Base-by-base conservation (phyloP, 1,139 yeast species). In the Pneumocystis jirovecii region DNA sequence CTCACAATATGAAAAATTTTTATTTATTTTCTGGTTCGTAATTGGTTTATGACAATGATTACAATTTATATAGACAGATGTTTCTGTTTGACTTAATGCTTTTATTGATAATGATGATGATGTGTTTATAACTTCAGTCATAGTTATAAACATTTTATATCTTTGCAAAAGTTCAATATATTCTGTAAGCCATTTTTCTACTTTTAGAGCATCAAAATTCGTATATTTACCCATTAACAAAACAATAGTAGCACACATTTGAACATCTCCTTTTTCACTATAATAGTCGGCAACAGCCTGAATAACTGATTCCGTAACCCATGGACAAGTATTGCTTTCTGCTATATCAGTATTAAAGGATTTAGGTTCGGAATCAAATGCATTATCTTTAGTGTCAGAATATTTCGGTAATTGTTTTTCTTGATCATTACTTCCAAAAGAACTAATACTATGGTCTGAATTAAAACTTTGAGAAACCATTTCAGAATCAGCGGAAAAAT, bases 1-100 rank as follows among this genome's bases (percentile, higher is more conserved):
- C 64, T 85, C 89, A 76, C 97, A 91, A 73, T 85, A 88, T 96
- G 96, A 90, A 70, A 81, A 85, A 40, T 61, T 96, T 80, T 19
- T 76, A 68, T 6, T 65, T 2, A 85, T 78, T 12, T 74, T 74
- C 69, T 87, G 95, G 72, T 89, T 89, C 3, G 83, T 76, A 19
- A 90, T 76, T 5, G 89, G 78, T 64, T 82, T 79, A 57, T 80
- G 78, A 74, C 97, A 91, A 68, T 80, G 77, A 61, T 83, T 83
- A 73, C 97, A 91, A 70, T 82, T 84, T 34, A 85, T 79, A 68
- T 88, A 80, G 42, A 87, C 75, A 31, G 82, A 79, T 0, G 89
- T 82, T 17, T 84, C 84, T 29, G 81, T 80, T 65, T 79, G 78
- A 8, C 84, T 82, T 62, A 79, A 70, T n/a, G 76, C 77, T 60